phyloP scores from a whole-genome alignment of 2,329 filamentous ascomycete species.

The Phaeosphaeriaceae sp. region DNA sequence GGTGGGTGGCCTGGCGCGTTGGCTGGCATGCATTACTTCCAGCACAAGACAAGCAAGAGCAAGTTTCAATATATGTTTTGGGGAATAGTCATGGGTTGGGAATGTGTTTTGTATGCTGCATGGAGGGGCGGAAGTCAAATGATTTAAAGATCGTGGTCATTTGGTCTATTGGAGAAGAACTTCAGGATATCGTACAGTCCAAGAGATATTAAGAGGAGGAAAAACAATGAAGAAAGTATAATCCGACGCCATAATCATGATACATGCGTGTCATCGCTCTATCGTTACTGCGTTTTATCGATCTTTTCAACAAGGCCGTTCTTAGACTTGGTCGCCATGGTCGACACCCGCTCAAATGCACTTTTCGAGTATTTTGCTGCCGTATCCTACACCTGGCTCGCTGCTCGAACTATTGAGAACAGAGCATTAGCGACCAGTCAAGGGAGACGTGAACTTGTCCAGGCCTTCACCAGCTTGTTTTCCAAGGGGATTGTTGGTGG shows the following conservation, averaged over 20 bases:
- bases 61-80: conserved; percentile 40
- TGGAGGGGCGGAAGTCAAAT: conserved; percentile 22
- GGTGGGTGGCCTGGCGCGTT: conserved; percentile 46
- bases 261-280: neutral
- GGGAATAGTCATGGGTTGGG: conserved; percentile 38
- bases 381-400: conserved; percentile 29
- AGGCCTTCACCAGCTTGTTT: conserved; percentile 46
- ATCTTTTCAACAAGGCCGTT: conserved; percentile 9
- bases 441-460: conserved; percentile 42
- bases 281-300: conserved; percentile 14
- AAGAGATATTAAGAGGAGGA: neutral
- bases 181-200: neutral
- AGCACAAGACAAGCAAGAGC: conserved; percentile 45
- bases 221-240: neutral
- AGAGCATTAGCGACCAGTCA: conserved; percentile 47
- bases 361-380: conserved; percentile 27
- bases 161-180: neutral
- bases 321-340: conserved; percentile 20
- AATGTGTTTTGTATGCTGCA: conserved; percentile 30
- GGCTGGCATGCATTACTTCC: conserved; percentile 44
- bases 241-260: neutral
- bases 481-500: conserved; percentile 45
- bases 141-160: conserved; percentile 1
- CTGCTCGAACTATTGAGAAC: conserved; percentile 28
- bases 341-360: conserved; percentile 27